Base-by-base conservation (phyloP, 148 eudicot species). In the Vaccinium darrowii region DNA sequence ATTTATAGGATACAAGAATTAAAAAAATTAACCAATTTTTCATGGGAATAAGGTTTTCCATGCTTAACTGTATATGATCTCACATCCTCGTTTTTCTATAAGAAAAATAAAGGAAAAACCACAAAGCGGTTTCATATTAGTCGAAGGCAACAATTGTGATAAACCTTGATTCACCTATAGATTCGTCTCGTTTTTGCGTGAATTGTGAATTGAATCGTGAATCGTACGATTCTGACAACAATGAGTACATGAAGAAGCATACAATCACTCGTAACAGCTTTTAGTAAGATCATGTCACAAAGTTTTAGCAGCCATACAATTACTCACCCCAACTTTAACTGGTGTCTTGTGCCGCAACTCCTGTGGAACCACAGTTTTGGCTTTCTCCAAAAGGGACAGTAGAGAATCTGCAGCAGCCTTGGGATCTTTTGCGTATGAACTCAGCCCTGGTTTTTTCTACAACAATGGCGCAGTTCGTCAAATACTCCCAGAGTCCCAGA, bases 311-410 rank as follows among this genome's bases (percentile, higher is more conserved):
- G 74, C 84, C 71, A 81, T 43, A 85, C 58, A 52, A 80, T 36
- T 84, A 89, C 98, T 85, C 56, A 95, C 99, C 91, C 98, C 98
- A 81, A 97, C 98, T 93, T 86, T 94, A 85, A 97, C 99, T 4
- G 98, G 98, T 56, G 99, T 97, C 60, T 84, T 94, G 81, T 83
- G 85, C 52, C 86, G 94, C 92, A 92, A 81, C 77, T 89, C 93
- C 84, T 88, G 82, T 23, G 99, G 99, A 89, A 97, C 91, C 63
- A 87, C 98, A 51, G 76, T 87, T 86, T 92, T 91, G 39, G 98
- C 98, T 86, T 88, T 83, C 79, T 90, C 87, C 75, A 97, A 89
- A 83, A 97, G 99, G 25, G 91, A 53, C 62, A 85, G 85, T 18
- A 97, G 81, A 72, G 99, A 97, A 30, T 87, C 69, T 77, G 99